phyloP scores from a whole-genome alignment of 148 eudicot species.

The Fagopyrum tataricum region DNA sequence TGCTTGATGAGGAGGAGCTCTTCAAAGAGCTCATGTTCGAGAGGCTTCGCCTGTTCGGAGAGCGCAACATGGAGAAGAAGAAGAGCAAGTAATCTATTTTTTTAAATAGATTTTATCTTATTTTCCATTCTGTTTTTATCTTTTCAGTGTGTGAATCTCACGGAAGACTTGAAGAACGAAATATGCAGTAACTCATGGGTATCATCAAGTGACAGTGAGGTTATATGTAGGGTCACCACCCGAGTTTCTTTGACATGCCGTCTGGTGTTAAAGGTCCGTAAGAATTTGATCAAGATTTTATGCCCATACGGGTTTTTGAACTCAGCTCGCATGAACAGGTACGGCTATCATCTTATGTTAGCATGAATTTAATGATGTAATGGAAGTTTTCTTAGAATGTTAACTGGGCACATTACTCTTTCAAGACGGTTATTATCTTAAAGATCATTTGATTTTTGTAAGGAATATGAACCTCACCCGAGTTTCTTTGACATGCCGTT shows the following conservation, averaged over 20 bases:
- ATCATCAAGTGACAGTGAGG: slow-evolving; percentile 22
- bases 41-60: slow-evolving; percentile 53
- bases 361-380: background rate
- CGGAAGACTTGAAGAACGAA: slow-evolving; percentile 16
- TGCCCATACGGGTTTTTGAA: background rate
- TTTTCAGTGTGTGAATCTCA: slow-evolving; percentile 14
- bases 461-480: background rate
- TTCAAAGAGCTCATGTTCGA: slow-evolving; percentile 75
- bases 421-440: background rate
- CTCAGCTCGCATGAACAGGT: background rate
- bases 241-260: slow-evolving; percentile 84
- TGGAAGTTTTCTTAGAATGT: slow-evolving; percentile 1
- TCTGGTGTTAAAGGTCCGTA: slow-evolving; percentile 64
- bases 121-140: background rate
- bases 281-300: slow-evolving; percentile 59
- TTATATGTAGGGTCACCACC: slow-evolving; percentile 36
- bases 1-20: slow-evolving; percentile 99
- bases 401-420: background rate
- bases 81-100: too few relatives aligned
- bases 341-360: background rate
- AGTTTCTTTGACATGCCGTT: too few relatives aligned
- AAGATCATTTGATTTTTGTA: background rate
- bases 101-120: background rate
- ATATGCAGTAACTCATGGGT: slow-evolving; percentile 6
- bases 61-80: slow-evolving; percentile 72